Conservation (phyloP, 441 rosid genomes). For the Brassica balearica region DNA sequence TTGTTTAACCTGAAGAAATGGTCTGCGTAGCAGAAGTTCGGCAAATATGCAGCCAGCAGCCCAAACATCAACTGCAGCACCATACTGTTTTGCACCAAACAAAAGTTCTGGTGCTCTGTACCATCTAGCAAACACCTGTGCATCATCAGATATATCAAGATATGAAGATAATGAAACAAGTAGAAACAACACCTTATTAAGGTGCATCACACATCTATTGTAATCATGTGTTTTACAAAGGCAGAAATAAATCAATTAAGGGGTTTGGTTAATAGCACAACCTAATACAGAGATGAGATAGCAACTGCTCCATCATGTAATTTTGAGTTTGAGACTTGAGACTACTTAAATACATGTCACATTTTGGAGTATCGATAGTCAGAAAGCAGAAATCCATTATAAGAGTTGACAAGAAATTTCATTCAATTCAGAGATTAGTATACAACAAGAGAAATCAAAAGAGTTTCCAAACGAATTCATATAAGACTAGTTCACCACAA, state of each 20-base stretch:
- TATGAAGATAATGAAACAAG: constrained; percentile 8
- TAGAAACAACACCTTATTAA: constrained; percentile 20
- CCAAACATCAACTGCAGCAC: constrained; percentile 97
- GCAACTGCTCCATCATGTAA: constrained; percentile 13
- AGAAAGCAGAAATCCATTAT: not conserved
- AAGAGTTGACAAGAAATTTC: not conserved
- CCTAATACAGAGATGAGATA: too few species aligned
- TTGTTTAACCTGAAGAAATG: constrained; percentile 79
- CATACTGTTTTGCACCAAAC: constrained; percentile 92
- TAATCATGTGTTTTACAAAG: too few species aligned
- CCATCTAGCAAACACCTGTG: constrained; percentile 96
- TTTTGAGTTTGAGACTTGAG: too few species aligned
- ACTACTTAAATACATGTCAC: not conserved
- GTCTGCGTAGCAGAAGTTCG: constrained; percentile 87
- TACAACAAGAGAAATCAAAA: too few species aligned
- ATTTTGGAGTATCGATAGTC: not conserved
- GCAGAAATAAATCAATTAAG: too few species aligned
- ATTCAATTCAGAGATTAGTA: not conserved
- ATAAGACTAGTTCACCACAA: too few species aligned
- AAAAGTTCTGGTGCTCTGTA: constrained; percentile 97
- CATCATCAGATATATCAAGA: constrained; percentile 29
- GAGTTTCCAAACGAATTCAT: too few species aligned
- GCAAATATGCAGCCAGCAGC: constrained; percentile 98
- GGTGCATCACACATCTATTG: too few species aligned
- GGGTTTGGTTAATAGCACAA: too few species aligned